These are phyloP conservation scores for Sporisorium scitamineum DNA, from an alignment of 1,284 basidiomycete species.

Conservation along the genomic window DNA sequence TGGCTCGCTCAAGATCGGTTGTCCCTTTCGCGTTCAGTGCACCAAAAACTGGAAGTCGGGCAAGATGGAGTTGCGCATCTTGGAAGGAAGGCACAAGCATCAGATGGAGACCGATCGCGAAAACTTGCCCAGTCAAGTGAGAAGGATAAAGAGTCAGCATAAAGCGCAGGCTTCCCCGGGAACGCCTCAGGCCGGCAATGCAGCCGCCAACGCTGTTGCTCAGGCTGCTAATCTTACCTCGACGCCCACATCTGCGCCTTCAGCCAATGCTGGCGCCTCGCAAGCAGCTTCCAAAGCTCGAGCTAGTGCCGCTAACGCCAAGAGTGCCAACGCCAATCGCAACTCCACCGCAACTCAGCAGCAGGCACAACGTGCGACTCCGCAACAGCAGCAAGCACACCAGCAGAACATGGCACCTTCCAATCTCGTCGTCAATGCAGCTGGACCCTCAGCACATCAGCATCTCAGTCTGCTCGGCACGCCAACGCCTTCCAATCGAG, in stretches of 20 bases:
- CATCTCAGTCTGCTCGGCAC: constrained; percentile 32
- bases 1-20: constrained; percentile 51
- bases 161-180: constrained; percentile 24
- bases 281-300: constrained; percentile 8
- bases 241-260: constrained; percentile 20
- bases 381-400: constrained; percentile 10
- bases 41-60: constrained; percentile 54
- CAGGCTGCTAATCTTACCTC: constrained; percentile 35
- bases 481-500: constrained; percentile 13
- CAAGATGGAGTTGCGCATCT: constrained; percentile 50
- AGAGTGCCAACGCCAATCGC: constrained; percentile 5
- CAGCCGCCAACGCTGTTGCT: constrained; percentile 40
- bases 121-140: constrained; percentile 43
- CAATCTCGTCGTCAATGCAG: constrained; percentile 29
- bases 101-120: constrained; percentile 49
- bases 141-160: constrained; percentile 39
- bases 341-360: constrained; percentile 8
- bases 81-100: constrained; percentile 51
- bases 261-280: background rate
- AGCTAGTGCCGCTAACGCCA: constrained; percentile 6
- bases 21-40: constrained; percentile 49
- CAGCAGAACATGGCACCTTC: constrained; percentile 8
- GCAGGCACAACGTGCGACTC: constrained; percentile 6
- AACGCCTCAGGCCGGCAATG: constrained; percentile 28
- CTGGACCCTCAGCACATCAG: constrained; percentile 22